Percentiles rank a stretch among this genome's conserved stretches.
These are phyloP conservation scores for Diaporthe citriasiana DNA, from an alignment of 2,329 filamentous ascomycete species.

Conservation along the genomic window DNA sequence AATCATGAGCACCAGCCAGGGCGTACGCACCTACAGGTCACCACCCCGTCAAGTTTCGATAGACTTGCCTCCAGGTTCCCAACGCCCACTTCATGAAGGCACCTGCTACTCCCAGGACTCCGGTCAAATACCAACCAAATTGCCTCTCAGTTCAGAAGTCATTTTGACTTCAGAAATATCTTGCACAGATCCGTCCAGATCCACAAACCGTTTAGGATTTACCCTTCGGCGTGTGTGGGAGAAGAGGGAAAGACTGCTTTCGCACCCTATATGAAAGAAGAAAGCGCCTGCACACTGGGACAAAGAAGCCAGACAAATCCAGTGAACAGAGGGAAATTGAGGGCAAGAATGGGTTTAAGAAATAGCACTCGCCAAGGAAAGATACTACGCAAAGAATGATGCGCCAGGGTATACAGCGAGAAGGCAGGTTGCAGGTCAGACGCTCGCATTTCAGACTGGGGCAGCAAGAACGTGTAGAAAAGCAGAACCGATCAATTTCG, in stretches of 20 bases:
- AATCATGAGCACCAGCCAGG: not conserved
- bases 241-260: not conserved
- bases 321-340: not conserved
- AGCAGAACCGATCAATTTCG: conserved; percentile 30
- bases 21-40: not conserved
- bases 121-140: not conserved
- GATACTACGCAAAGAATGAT: not conserved
- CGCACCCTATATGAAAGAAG: not conserved
- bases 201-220: accelerated
- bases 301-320: not conserved
- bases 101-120: not conserved
- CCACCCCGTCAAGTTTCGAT: not conserved
- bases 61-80: not conserved
- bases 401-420: conserved; percentile 12
- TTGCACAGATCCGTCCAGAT: not conserved
- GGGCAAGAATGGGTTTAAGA: not conserved
- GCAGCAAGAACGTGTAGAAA: not conserved
- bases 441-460: not conserved
- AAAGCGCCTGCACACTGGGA: not conserved
- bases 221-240: not conserved
- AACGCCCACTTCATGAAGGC: not conserved
- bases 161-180: not conserved
- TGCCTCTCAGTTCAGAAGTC: no score
- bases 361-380: not conserved
- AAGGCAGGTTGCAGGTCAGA: not conserved